Evolutionary conservation across 1,284 basidiomycete genomes (phyloP).

Genomic region (Rhodotorula sp.): DNA sequence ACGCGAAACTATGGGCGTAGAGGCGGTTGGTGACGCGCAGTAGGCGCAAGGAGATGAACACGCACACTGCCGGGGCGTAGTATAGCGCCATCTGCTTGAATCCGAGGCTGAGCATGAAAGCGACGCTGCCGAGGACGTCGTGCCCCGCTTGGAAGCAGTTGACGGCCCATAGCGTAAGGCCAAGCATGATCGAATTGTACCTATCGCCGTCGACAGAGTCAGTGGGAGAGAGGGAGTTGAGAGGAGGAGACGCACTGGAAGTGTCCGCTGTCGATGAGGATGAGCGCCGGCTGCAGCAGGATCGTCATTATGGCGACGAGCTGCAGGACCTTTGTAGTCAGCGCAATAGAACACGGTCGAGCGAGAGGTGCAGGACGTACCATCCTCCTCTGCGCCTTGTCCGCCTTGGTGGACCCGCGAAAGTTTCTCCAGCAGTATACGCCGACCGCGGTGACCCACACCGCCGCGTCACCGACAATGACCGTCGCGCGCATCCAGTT

Average conservation of each 20-base stretch:
- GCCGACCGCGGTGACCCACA: constrained; percentile 74
- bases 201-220: constrained; percentile 27
- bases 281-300: constrained; percentile 76
- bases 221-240: not conserved
- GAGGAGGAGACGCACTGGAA: constrained; percentile 67
- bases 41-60: not conserved
- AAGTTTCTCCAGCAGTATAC: constrained; percentile 60
- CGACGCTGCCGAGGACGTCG: constrained; percentile 75
- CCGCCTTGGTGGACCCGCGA: constrained; percentile 46
- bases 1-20: constrained; percentile 57
- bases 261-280: constrained; percentile 86
- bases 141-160: constrained; percentile 67
- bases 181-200: constrained; percentile 84
- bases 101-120: constrained; percentile 76
- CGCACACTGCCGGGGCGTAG: constrained; percentile 76
- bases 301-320: constrained; percentile 71
- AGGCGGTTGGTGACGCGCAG: not conserved
- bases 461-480: constrained; percentile 65
- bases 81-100: constrained; percentile 98
- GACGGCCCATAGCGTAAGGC: constrained; percentile 69
- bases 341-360: not conserved
- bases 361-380: not conserved
- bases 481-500: constrained; percentile 80
- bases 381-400: constrained; percentile 21
- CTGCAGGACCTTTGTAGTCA: constrained; percentile 52